phyloP scores from a whole-genome alignment of 2,329 filamentous ascomycete species.

The Sordariomycetes sp. region DNA sequence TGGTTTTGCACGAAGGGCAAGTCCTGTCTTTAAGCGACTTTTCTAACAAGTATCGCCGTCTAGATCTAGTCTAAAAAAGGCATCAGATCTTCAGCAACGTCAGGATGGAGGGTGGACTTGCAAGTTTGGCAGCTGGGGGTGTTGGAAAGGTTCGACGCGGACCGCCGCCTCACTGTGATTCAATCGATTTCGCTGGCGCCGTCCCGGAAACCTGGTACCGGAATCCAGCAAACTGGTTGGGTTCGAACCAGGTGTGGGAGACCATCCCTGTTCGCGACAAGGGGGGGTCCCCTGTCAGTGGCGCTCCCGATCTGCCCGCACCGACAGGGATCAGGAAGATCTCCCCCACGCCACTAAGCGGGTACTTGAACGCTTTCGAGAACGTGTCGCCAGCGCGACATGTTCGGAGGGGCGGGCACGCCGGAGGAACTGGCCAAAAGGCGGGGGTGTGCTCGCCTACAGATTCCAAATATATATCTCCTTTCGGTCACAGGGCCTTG shows the following conservation, averaged over 20 bases:
- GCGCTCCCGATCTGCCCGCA: constrained; percentile 1
- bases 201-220: not conserved
- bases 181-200: not conserved
- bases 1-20: too few relatives aligned
- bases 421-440: not conserved
- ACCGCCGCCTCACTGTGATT: not conserved
- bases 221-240: not conserved
- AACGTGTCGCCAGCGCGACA: not conserved
- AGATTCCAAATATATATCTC: not conserved
- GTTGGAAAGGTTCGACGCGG: not conserved
- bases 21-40: too few relatives aligned
- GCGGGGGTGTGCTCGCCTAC: not conserved
- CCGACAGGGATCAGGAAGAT: constrained; percentile 1
- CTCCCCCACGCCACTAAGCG: not conserved
- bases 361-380: not conserved
- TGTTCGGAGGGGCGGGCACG: not conserved
- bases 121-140: not conserved
- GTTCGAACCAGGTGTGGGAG: constrained; percentile 1
- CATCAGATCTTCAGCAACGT: too few relatives aligned
- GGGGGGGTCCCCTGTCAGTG: constrained; percentile 1
- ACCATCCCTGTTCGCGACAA: not conserved
- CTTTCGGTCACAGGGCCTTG: not conserved
- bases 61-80: too few relatives aligned
- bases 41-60: too few relatives aligned
- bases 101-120: too few relatives aligned